Base-by-base conservation (phyloP, 2,329 filamentous ascomycete genomes). In the Alternaria panax region DNA sequence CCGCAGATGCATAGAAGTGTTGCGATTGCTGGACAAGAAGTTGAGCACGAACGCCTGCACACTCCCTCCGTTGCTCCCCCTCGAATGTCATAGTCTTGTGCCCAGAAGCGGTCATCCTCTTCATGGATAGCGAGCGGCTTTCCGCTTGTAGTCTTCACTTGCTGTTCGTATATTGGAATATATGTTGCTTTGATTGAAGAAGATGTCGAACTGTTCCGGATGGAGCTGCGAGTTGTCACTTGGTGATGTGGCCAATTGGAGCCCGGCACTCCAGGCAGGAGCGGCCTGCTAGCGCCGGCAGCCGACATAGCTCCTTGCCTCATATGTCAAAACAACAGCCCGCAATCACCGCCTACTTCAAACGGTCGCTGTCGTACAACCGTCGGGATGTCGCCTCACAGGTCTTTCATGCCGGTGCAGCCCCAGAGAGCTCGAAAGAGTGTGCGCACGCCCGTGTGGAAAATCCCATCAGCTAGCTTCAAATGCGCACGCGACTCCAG, bases 391-490 rank as follows among this genome's bases (percentile, higher is more conserved):
- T 20, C 34, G 5, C 25, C 14, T 36, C 24, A 14, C 11, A 16
- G 22, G 16, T 36, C 22, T 11, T 27, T 20, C 18, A 34, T 34
- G 20, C 28, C 25, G 7, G 16, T 34, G 7, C 38, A 34, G 27
- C 18, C 40, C 4, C 36, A 18, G 24, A 56, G 48, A 46, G 38
- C 34, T 18, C 51, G 54, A 28, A 54, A 34, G 14, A 30, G 30
- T 24, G 52, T 57, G 5, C 22, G 16, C 30, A 52, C 60, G 3
- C 60, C 58, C 9, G 54, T 52, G 7, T 34, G 57, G 11, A 54
- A 54, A 41, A 16, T 22, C 9, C 50, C 60, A 5, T 40, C 41
- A 20, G 41, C 25, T 16, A 53, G 20, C 32, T 30, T 18, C 14
- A 50, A 27, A 8, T 25, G 18, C 22, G 18, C 8, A 11, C 40